Evolutionary conservation across 2,329 filamentous ascomycete genomes (phyloP), one percentile per base, ranked within the genome.

Genomic region (Neonectria magnoliae): DNA sequence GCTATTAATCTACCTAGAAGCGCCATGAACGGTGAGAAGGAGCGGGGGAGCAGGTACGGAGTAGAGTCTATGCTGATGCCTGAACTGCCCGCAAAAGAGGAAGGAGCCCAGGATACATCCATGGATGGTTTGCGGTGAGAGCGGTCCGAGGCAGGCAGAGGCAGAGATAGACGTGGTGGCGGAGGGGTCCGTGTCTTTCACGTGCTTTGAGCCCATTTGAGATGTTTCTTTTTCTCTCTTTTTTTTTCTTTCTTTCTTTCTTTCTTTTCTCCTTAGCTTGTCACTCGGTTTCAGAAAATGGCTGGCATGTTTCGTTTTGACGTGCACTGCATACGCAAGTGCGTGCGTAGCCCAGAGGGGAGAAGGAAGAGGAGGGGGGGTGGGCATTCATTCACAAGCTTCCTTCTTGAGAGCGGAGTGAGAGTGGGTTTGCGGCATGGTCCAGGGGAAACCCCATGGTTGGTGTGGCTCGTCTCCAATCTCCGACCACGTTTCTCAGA

Each of bases 1-100:
- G 41, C 60, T 65, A 52, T 67, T 62, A 61, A 68, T 68, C 53
- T 68, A 61, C 58, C 27, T 60, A 50, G 66, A 64, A 66, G 66
- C 60, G 53, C 66, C 56, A 31, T 53, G 18, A 44, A 63, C 60
- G 60, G 55, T 63, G 55, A 63, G 55, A 16, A 52, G 41, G 44
- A 52, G 36, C 36, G 14, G 16, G 36, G 36, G 36, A 38, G 13
- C 14, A 52, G 48, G 50, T n/a, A n/a, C n/a, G n/a, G n/a, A n/a
- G n/a, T 11, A 36, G n/a, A 31, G 48, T 51, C 11, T 33, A 51
- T 51, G 29, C 29, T 9, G 48, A 55, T 33, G 54, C n/a, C 50
- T 29, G n/a, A 25, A 25, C 45, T 48, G 25, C 25, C 5, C 25
- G 25, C 6, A 5, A 25, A 25, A 25, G 25, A 25, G 25, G 25